Conservation (phyloP, 208 protist species). For the Porcisia hertigi region DNA sequence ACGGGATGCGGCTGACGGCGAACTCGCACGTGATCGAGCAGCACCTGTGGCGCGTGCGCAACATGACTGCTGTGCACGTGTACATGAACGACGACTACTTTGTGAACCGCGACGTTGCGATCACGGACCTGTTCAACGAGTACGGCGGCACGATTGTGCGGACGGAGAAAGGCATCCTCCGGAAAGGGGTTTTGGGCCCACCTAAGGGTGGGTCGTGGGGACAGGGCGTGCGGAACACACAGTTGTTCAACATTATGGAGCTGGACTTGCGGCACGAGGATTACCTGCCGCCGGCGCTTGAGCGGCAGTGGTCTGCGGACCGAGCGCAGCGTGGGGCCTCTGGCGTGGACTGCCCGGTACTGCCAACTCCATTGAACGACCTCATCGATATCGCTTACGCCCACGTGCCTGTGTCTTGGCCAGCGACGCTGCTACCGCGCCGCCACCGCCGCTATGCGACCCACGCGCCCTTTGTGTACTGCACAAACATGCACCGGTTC, state of each 20-base stretch:
- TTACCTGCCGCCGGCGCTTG: background rate
- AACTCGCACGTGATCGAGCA: too few relatives aligned
- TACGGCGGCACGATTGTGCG: conserved; percentile 63
- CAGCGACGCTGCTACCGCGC: background rate
- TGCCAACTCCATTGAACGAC: conserved; percentile 4
- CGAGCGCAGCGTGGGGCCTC: conserved; percentile 57
- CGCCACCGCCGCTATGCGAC: conserved; percentile 40
- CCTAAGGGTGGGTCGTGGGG: conserved; percentile 30
- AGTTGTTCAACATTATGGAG: conserved; percentile 19
- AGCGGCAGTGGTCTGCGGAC: conserved; percentile 85
- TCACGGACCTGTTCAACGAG: conserved; percentile 63
- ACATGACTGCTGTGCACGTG: too few relatives aligned
- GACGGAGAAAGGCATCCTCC: conserved; percentile 21
- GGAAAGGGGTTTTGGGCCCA: conserved; percentile 89
- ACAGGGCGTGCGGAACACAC: conserved; percentile 17
- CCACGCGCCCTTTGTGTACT: conserved; percentile 74
- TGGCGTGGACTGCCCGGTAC: conserved; percentile 20
- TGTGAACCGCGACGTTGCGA: too few relatives aligned
- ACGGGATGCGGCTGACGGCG: too few relatives aligned
- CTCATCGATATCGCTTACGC: background rate
- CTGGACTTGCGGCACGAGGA: conserved; percentile 18
- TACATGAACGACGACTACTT: too few relatives aligned
- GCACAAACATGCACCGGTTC: conserved; percentile 54
- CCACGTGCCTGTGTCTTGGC: conserved; percentile 14
- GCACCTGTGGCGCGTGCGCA: too few relatives aligned